Evolutionary conservation across 2,329 filamentous ascomycete genomes (phyloP).

Genomic region (Epichloe festucae): DNA sequence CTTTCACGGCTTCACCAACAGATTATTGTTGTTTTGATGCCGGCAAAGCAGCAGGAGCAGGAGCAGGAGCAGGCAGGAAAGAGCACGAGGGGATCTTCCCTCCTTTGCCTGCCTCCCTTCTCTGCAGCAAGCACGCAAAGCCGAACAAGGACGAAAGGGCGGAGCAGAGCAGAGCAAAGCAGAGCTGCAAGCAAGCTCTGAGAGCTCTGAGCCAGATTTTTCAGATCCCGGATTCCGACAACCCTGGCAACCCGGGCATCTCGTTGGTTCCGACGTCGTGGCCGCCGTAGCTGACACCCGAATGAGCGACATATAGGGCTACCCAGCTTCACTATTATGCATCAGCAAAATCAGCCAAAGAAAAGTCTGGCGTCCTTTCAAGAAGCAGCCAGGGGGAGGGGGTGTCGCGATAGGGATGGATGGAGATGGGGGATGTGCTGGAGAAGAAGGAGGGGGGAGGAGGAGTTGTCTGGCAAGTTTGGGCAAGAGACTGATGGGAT

Average conservation of each 20-base stretch:
- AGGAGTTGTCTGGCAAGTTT: not conserved
- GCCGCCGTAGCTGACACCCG: not conserved
- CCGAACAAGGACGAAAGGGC: too few relatives aligned
- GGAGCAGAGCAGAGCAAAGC: too few relatives aligned
- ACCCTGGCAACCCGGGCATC: not conserved
- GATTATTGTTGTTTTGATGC: too few relatives aligned
- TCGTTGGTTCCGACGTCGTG: conserved; percentile 1
- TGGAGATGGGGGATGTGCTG: not conserved
- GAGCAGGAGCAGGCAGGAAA: too few relatives aligned
- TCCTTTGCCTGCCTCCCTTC: not conserved
- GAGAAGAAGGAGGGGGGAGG: not conserved
- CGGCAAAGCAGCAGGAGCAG: too few relatives aligned
- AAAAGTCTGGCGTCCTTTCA: not conserved
- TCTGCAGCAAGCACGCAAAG: not conserved
- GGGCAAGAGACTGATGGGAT: not conserved
- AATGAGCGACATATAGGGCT: conserved; percentile 7
- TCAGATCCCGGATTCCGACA: not conserved
- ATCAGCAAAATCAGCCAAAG: conserved; percentile 1
- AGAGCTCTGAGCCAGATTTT: not conserved
- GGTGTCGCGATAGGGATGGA: not conserved
- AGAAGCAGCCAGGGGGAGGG: not conserved
- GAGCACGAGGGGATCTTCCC: too few relatives aligned
- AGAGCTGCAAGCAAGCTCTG: not conserved
- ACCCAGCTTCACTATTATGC: conserved; percentile 3
- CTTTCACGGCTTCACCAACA: too few relatives aligned